A percentile compares a stretch with the other conserved stretches of the same genome.
Conservation (phyloP, 2,329 filamentous ascomycete genomes). For the Emericellopsis cladophorae region DNA sequence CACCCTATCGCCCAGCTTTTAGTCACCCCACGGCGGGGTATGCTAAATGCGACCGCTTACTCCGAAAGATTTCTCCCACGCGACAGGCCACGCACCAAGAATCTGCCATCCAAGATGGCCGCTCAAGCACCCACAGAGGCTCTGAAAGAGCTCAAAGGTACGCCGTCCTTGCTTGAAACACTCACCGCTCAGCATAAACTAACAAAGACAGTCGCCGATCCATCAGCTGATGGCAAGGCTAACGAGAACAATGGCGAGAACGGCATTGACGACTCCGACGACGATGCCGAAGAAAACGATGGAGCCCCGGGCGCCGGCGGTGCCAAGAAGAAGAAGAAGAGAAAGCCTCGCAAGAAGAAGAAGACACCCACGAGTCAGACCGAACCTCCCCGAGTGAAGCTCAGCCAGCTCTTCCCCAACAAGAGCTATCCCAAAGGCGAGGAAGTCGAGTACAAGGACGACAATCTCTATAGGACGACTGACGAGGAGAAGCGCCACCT, state of each 20-base stretch:
- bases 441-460: conserved; percentile 64
- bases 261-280: conserved; percentile 35
- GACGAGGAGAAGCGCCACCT: conserved; percentile 74
- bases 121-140: conserved; percentile 28
- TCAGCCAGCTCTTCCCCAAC: conserved; percentile 63
- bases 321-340: conserved; percentile 41
- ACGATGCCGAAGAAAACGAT: conserved; percentile 38
- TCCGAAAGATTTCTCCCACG: neutral
- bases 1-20: too few relatives aligned
- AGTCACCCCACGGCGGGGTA: too few relatives aligned
- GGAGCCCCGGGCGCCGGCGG: conserved; percentile 18
- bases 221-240: conserved; percentile 20
- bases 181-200: too few relatives aligned
- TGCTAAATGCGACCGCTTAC: neutral
- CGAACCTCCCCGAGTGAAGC: conserved; percentile 56
- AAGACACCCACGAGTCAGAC: conserved; percentile 64
- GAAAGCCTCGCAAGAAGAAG: conserved; percentile 79
- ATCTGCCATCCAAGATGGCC: conserved; percentile 22
- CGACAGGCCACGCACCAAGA: neutral
- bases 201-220: neutral
- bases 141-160: conserved; percentile 30
- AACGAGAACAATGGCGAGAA: conserved; percentile 32
- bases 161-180: neutral
- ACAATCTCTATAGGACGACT: conserved; percentile 68
- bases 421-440: conserved; percentile 63